Percentiles rank a stretch among this genome's conserved stretches.
Evolutionary conservation across 495 filamentous ascomycete species (phyloP).

Genomic region (Elasticomyces elasticus): DNA sequence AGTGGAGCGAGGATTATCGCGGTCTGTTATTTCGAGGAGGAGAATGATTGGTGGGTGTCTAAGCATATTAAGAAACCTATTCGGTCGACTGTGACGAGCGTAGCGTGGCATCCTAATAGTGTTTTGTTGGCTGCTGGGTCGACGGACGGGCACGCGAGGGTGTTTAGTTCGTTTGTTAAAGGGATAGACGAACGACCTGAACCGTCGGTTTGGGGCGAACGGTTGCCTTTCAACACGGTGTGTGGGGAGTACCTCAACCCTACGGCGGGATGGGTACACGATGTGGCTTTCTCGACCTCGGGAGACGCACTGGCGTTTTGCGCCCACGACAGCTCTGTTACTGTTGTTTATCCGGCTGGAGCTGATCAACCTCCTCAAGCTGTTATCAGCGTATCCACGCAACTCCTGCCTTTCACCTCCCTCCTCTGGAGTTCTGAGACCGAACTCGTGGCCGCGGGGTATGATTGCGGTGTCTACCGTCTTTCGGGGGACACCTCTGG

Average conservation of each 20-base stretch:
- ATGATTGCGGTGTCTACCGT: conserved; percentile 92
- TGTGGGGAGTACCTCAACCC: conserved; percentile 94
- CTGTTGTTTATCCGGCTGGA: conserved; percentile 86
- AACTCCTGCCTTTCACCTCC: conserved; percentile 80
- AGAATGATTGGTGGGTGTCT: conserved; percentile 99
- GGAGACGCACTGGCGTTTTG: conserved; percentile 85
- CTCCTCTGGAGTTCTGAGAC: conserved; percentile 85
- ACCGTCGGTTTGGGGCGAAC: conserved; percentile 84
- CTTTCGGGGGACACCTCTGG: conserved; percentile 72
- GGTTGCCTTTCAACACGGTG: conserved; percentile 92
- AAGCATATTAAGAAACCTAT: conserved; percentile 99
- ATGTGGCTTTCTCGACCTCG: conserved; percentile 79
- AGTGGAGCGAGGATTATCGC: conserved; percentile 92
- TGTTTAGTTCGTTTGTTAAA: conserved; percentile 94
- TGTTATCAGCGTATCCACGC: conserved; percentile 77
- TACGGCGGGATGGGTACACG: conserved; percentile 92
- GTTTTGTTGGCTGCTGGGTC: conserved; percentile 89
- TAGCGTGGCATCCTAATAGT: conserved; percentile 94
- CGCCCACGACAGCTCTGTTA: conserved; percentile 90
- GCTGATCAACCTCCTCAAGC: conserved; percentile 85
- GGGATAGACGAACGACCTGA: conserved; percentile 81
- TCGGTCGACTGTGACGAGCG: conserved; percentile 84
- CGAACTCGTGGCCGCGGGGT: conserved; percentile 91
- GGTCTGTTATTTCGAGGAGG: conserved; percentile 97
- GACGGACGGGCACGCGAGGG: conserved; percentile 93